phyloP scores from a whole-genome alignment of 2,329 filamentous ascomycete species.

The Fonsecaea monophora region DNA sequence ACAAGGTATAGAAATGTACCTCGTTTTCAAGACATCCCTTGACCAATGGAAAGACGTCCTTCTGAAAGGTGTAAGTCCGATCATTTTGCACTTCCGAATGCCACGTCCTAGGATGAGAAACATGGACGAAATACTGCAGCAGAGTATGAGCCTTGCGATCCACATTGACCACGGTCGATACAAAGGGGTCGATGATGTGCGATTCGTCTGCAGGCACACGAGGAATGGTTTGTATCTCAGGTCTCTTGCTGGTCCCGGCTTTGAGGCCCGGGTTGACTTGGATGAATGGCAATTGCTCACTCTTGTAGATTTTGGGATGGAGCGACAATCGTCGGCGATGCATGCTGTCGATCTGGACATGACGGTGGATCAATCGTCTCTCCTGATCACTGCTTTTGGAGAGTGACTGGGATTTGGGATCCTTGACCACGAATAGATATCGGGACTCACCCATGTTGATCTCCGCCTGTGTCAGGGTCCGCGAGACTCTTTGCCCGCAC shows the following conservation, averaged over 20 bases:
- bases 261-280: conserved; percentile 14
- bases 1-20: conserved; percentile 16
- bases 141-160: conserved; percentile 11
- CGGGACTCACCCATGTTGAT: conserved; percentile 26
- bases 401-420: conserved; percentile 11
- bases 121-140: conserved; percentile 16
- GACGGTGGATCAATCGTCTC: conserved; percentile 16
- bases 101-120: conserved; percentile 14
- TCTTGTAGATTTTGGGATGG: not conserved
- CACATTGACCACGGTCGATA: conserved; percentile 7
- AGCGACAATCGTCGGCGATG: conserved; percentile 3
- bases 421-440: conserved; percentile 21
- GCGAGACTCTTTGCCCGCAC: too few species aligned
- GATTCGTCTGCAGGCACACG: conserved; percentile 3
- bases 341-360: conserved; percentile 17
- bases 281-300: conserved; percentile 11
- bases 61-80: conserved; percentile 12
- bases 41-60: conserved; percentile 5
- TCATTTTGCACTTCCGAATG: conserved; percentile 15
- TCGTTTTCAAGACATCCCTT: conserved; percentile 6
- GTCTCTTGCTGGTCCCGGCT: not conserved
- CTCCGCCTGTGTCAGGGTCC: not conserved
- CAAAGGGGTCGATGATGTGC: conserved; percentile 14
- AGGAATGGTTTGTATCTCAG: conserved; percentile 4
- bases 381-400: conserved; percentile 12